Conservation (phyloP, 257 asterid species). For the Dorcoceras hygrometricum region DNA sequence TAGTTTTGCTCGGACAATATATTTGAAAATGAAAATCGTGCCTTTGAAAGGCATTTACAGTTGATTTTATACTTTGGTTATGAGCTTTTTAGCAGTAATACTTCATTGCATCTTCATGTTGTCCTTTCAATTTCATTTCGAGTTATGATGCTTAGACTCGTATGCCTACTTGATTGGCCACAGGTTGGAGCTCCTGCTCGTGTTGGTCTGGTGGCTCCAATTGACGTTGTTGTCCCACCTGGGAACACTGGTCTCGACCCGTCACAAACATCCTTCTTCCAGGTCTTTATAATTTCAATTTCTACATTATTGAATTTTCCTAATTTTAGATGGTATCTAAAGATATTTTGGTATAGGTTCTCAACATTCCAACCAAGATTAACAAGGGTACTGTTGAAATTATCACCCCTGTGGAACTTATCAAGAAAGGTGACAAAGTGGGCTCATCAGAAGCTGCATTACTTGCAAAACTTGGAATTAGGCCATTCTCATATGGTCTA, state of each 20-base stretch:
- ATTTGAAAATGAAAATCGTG: too few relatives aligned
- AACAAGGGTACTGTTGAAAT: slow-evolving; percentile 99
- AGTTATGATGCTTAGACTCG: not conserved
- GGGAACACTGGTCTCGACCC: slow-evolving; percentile 98
- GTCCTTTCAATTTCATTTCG: not conserved
- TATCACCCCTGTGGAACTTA: slow-evolving; percentile 92
- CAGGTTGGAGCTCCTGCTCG: slow-evolving; percentile 99
- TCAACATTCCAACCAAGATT: slow-evolving; percentile 93
- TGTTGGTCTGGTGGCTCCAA: slow-evolving; percentile 89
- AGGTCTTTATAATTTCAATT: slow-evolving; percentile 32
- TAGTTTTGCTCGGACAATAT: too few relatives aligned
- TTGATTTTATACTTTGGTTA: too few relatives aligned
- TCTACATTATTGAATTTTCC: too few relatives aligned
- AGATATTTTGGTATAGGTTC: slow-evolving; percentile 40
- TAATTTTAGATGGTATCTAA: not conserved
- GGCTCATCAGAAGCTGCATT: slow-evolving; percentile 96
- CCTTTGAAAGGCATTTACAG: not conserved
- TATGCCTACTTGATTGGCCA: not conserved
- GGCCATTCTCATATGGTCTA: slow-evolving; percentile 94
- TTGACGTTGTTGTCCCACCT: slow-evolving; percentile 91
- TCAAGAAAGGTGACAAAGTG: slow-evolving; percentile 95
- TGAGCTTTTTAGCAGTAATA: too few relatives aligned
- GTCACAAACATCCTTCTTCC: slow-evolving; percentile 95
- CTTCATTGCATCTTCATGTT: not conserved
- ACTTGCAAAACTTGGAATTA: slow-evolving; percentile 84